Base-by-base conservation (phyloP, 163 green algal genomes). In the Chloroidium sp. region DNA sequence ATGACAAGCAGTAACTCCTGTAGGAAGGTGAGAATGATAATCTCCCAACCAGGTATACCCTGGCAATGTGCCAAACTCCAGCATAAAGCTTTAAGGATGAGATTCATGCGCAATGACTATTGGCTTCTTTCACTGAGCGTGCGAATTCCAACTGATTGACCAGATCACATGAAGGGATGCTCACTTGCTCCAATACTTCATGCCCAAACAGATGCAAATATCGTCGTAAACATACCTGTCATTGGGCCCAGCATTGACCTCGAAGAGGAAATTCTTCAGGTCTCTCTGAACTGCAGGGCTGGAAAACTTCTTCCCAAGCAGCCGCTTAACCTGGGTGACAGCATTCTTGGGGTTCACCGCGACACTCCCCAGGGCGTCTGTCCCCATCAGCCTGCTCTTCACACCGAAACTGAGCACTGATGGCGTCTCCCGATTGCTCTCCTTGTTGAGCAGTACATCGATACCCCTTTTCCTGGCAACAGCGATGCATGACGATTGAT, bases 401-500 rank as follows among this genome's bases (percentile, higher is more conserved):
- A 85, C 61, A 14, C 88, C 90, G 83, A 99, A 99, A 59, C 91
- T 93, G 8, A 98, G 88, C 69, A 98, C 88, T 8, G 88, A 89
- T 3, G 97, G 95, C 12, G 96, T 98, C 86, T 99, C 96, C 2
- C 96, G 91, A 76, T 75, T 79, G 79, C 57, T 68, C 61, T 98
- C 96, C 81, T 97, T 96, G 89, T 99, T 99, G 76, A 99, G 90
- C 10, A 99, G 86, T 62, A 99, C 94, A 88, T 99, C 96, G 67
- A 98, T 94, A 62, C 92, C 92, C 62, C 92, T 82, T 83, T 96
- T 97, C 60, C 95, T 87, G 2, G 96, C 96, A 1, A 99, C 82
- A 0, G 94, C 96, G n/a, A 98, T 90, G 84, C 92, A 94, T 61
- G 89, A 93, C 4, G 88, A 90, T 59, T 90, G 86, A 82, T 97